Base-by-base conservation (phyloP, 805 yeast genomes). In the Debaryomyces tyrocola region DNA sequence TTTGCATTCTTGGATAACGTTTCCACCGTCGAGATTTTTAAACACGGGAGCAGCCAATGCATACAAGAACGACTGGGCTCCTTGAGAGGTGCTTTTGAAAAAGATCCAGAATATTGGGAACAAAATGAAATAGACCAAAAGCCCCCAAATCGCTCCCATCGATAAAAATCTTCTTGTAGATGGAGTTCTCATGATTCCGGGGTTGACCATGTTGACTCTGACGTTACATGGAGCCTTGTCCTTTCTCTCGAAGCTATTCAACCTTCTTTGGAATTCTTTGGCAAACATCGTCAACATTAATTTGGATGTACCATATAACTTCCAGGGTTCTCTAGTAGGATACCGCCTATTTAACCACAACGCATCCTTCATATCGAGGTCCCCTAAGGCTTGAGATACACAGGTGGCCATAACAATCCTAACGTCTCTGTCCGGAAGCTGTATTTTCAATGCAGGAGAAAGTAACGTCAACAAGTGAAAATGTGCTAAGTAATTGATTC, bases 391-490 rank as follows among this genome's bases (percentile, higher is more conserved):
- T 52, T 89, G 94, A 9, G 90, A 71, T 50, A 87, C 68, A 66
- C 99, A 94, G 1, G 90, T 78, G 0, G 91, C 79, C n/a, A 90
- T 54, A 2, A 94, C 62, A 4, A 94, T 80, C 38, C 97, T 73
- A 2, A 94, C 96, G 59, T 91, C 98, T 53, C 99, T 77, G 65
- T 91, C 98, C 0, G 96, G 89, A 2, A 97, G 95, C 68, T 94
- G 99, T 1, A 83, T 84, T 52, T 87, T 82, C 44, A 94, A 72
- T 8, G 94, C 79, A 0, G 98, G 98, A n/a, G 83, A 79, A 44
- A 94, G 62, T 24, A 94, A 69, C 2, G 88, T 86, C 46, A 94
- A 72, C 20, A 94, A 71, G 64, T 91, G 97, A 65, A 70, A 88
- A 57, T 90, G 91, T 6, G 86, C 87, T 33, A 84, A 77, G 60